Conservation (phyloP, 257 asterid genomes). For the Lavandula angustifolia region DNA sequence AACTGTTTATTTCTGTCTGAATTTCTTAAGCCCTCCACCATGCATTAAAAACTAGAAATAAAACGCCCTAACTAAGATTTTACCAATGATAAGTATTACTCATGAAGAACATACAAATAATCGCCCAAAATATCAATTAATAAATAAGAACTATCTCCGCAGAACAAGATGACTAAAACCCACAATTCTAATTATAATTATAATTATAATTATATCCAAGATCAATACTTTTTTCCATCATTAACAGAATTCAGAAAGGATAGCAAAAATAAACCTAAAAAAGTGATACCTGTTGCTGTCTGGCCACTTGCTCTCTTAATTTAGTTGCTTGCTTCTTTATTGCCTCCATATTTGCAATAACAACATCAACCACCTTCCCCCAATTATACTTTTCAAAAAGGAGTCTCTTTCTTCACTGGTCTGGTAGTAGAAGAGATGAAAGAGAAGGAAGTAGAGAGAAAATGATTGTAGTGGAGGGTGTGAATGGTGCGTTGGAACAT, state of each 20-base stretch:
- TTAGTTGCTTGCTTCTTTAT: constrained; percentile 92
- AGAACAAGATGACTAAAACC: constrained; percentile 20
- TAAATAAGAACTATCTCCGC: background rate
- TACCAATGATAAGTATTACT: background rate
- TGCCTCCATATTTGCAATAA: constrained; percentile 63
- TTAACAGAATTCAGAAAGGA: background rate
- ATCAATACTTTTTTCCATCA: constrained; percentile 22
- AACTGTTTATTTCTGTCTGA: background rate
- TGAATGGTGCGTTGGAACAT: background rate
- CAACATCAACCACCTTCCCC: constrained; percentile 34
- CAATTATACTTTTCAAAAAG: constrained; percentile 10
- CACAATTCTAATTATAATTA: constrained; percentile 22
- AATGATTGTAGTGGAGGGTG: constrained; percentile 27
- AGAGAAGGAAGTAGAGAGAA: background rate
- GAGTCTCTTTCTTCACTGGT: constrained; percentile 10
- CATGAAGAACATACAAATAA: background rate
- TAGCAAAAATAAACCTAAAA: background rate
- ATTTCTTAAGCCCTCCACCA: constrained; percentile 2
- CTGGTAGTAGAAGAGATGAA: background rate
- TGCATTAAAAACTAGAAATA: constrained; percentile 4
- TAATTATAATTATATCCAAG: constrained; percentile 14
- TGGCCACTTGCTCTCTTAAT: constrained; percentile 93
- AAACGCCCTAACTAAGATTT: background rate
- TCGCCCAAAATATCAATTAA: background rate
- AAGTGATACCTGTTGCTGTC: constrained; percentile 78